phyloP scores from a whole-genome alignment of 2,329 filamentous ascomycete species.

The Seiridium cupressi region DNA sequence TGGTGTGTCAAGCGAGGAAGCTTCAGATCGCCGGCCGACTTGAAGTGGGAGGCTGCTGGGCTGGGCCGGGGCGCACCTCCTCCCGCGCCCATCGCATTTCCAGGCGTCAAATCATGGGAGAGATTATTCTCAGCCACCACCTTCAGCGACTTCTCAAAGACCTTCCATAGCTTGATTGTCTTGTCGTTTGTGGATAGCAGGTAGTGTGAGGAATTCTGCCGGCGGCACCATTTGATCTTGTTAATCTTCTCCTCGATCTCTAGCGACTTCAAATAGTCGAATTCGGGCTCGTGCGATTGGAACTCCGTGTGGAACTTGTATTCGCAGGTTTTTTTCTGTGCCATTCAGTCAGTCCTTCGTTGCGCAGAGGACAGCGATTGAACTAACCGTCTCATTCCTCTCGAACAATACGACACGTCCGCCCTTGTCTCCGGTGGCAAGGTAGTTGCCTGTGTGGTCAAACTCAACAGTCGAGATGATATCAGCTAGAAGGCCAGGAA shows the following conservation, averaged over 20 bases:
- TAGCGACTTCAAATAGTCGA: slow-evolving; percentile 97
- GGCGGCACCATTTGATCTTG: slow-evolving; percentile 99
- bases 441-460: slow-evolving; percentile 85
- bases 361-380: not conserved
- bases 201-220: slow-evolving; percentile 98
- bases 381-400: slow-evolving; percentile 87
- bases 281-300: slow-evolving; percentile 98
- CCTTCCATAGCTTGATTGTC: slow-evolving; percentile 99
- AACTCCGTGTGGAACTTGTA: slow-evolving; percentile 99
- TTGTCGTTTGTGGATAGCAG: slow-evolving; percentile 98
- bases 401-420: slow-evolving; percentile 84
- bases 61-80: slow-evolving; percentile 75
- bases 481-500: slow-evolving; percentile 59
- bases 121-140: slow-evolving; percentile 99
- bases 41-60: slow-evolving; percentile 68
- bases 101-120: slow-evolving; percentile 86
- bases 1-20: slow-evolving; percentile 95
- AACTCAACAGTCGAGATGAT: slow-evolving; percentile 92
- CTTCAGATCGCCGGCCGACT: slow-evolving; percentile 79
- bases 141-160: slow-evolving; percentile 98
- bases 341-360: not conserved
- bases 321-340: slow-evolving; percentile 98
- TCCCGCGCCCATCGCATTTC: slow-evolving; percentile 63
- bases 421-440: slow-evolving; percentile 87
- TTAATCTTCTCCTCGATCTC: slow-evolving; percentile 99